These are phyloP conservation scores for Eucommia ulmoides DNA, from an alignment of 257 asterid genomes.

Conservation along the genomic window DNA sequence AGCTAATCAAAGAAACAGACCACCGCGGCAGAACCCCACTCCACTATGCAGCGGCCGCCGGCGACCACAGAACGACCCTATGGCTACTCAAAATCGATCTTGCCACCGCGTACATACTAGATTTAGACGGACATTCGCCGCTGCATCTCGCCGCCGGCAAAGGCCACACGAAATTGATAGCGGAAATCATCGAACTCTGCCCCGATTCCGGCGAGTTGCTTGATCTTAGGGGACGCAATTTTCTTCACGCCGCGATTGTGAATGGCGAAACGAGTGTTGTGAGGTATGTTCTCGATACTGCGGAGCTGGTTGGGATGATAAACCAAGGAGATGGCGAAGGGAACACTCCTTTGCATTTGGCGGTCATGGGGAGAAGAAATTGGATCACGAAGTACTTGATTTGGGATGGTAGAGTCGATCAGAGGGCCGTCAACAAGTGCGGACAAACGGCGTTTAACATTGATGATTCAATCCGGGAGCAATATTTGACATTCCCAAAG, in stretches of 20 bases:
- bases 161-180: not conserved
- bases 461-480: not conserved
- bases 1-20: not conserved
- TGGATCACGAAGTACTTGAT: not conserved
- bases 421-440: not conserved
- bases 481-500: not conserved
- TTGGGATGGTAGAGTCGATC: not conserved
- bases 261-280: too few relatives aligned
- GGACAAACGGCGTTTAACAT: not conserved
- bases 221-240: too few relatives aligned
- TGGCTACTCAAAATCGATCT: too few relatives aligned
- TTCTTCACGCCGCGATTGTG: too few relatives aligned
- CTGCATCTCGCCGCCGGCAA: not conserved
- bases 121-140: too few relatives aligned
- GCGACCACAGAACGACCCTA: too few relatives aligned
- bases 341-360: constrained; percentile 1
- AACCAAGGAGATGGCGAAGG: too few relatives aligned
- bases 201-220: too few relatives aligned
- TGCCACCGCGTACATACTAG: too few relatives aligned
- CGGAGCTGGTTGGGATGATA: not conserved
- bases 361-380: not conserved
- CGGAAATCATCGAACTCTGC: too few relatives aligned
- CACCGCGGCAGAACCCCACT: too few relatives aligned
- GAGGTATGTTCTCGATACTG: not conserved
- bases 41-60: too few relatives aligned